A percentile compares a stretch with the other conserved stretches of the same genome.
Conservation (phyloP, 1,139 yeast species). For the Debaryomycetaceae sp. region DNA sequence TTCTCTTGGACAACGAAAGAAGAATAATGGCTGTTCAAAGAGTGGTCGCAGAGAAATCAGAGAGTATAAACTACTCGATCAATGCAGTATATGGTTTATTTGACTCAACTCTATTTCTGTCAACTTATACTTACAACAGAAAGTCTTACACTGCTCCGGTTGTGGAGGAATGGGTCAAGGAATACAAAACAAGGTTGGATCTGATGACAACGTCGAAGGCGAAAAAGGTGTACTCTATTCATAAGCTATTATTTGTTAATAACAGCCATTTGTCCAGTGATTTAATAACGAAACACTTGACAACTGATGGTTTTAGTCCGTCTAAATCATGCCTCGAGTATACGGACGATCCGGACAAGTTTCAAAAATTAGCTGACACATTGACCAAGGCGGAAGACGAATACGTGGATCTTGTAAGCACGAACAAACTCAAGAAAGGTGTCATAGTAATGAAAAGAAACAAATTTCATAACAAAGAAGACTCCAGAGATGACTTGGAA, state of each 20-base stretch:
- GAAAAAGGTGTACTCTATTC: constrained; percentile 57
- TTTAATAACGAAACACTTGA: constrained; percentile 58
- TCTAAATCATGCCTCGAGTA: constrained; percentile 37
- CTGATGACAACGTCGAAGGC: constrained; percentile 21
- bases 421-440: constrained; percentile 43
- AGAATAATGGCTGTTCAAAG: constrained; percentile 75
- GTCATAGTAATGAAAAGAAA: constrained; percentile 65
- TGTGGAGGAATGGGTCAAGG: constrained; percentile 49
- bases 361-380: constrained; percentile 27
- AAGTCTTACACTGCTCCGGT: constrained; percentile 26
- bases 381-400: constrained; percentile 49
- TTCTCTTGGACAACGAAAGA: constrained; percentile 65
- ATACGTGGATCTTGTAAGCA: constrained; percentile 20
- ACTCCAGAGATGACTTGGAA: constrained; percentile 37
- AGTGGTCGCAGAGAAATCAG: constrained; percentile 68
- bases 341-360: constrained; percentile 15
- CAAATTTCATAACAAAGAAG: constrained; percentile 38
- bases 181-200: constrained; percentile 29
- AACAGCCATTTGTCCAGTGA: constrained; percentile 79
- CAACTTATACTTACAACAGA: constrained; percentile 11
- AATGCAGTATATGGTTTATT: constrained; percentile 67
- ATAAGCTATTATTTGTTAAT: constrained; percentile 65
- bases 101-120: constrained; percentile 46
- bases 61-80: constrained; percentile 61
- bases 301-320: constrained; percentile 45